Evolutionary conservation across 2,329 filamentous ascomycete genomes (phyloP), one percentile per base, ranked within the genome.

Genomic region (Phaeosphaeria sp.): DNA sequence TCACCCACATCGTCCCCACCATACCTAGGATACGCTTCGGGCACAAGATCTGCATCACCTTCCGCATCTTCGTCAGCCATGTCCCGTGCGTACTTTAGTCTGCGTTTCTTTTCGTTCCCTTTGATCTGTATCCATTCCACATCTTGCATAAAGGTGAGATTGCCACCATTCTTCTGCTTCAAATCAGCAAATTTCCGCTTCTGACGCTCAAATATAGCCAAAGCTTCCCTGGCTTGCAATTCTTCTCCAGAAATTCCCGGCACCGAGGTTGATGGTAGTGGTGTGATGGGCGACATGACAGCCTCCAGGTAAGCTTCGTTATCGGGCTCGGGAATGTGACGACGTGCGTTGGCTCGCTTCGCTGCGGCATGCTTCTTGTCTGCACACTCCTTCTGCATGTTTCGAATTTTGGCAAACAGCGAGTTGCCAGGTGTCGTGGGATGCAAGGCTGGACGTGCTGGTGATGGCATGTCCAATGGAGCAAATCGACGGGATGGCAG

Each of bases 41-140:
- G 60, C 20, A 71, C 68, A 0, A 66, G 36, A 2, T 58, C 55
- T 33, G 23, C 3, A 3, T 69, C 58, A 1, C 41, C 57, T 7
- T 60, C 21, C 51, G 43, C 1, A 54, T 44, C 17, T 17, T 46
- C 60, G 18, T 49, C 56, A 5, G 53, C 56, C 22, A 64, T 23
- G 49, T 66, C 62, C 3, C 69, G 65, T 9, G 56, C 42, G 33
- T 58, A 62, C 44, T 68, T 72, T 41, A 51, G 59, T 23, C 41
- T 41, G 15, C 64, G 46, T 15, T 66, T 65, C 9, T 60, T 44
- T 54, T 77, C 71, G 0, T 46, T 62, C 3, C 42, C 50, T 43
- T 52, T 22, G 13, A 76, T 64, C 50, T 56, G 68, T 59, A 72
- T 60, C 71, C 68, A 77, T 20, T 68, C 68, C 23, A 77, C 44